Evolutionary conservation across 495 filamentous ascomycete species (phyloP).

Genomic region (Viridothelium virens): DNA sequence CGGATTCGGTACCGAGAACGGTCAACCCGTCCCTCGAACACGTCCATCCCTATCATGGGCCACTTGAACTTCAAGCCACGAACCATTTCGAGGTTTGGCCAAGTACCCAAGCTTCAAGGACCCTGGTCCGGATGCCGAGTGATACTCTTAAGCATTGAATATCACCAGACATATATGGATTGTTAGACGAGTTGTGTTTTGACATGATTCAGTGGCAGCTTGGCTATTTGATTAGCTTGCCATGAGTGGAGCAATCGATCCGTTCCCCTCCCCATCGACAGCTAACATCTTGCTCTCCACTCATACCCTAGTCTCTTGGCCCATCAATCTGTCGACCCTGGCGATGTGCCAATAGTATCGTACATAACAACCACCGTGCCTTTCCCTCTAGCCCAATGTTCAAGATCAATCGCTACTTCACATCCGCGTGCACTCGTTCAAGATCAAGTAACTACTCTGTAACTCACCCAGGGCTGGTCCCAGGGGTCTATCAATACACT

Average conservation of each 20-base stretch:
- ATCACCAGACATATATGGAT: neutral
- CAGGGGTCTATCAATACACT: too few relatives aligned
- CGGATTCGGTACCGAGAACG: too few relatives aligned
- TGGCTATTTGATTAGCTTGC: neutral
- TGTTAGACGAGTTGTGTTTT: neutral
- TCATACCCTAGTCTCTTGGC: neutral
- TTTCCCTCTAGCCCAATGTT: neutral
- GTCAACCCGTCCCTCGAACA: too few relatives aligned
- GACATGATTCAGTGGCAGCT: neutral
- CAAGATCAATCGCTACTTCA: neutral
- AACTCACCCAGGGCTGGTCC: neutral
- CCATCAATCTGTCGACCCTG: neutral
- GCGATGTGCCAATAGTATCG: neutral
- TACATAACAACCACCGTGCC: neutral
- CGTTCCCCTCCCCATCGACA: neutral
- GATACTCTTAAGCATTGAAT: neutral
- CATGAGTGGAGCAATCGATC: neutral
- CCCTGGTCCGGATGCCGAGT: too few relatives aligned
- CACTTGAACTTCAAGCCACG: too few relatives aligned
- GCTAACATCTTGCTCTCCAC: neutral
- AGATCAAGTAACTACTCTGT: neutral
- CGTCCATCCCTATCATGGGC: too few relatives aligned
- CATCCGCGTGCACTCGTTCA: neutral
- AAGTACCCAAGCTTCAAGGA: too few relatives aligned
- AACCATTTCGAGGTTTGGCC: too few relatives aligned